Conservation (phyloP, 2,329 filamentous ascomycete species). For the Fusarium buxicola region DNA sequence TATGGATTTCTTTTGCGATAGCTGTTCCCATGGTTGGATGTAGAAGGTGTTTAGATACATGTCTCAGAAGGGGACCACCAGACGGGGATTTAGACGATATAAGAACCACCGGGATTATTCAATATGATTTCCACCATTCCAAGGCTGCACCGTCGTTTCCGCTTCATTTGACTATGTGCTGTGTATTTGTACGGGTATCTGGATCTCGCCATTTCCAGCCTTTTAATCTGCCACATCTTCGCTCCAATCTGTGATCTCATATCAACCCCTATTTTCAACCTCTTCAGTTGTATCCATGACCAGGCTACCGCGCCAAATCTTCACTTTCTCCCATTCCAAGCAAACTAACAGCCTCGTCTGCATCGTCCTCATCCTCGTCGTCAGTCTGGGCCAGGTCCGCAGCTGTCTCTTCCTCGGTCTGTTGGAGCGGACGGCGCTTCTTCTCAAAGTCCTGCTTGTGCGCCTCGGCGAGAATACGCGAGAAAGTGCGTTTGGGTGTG, state of each 20-base stretch:
- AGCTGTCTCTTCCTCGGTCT: conserved; percentile 40
- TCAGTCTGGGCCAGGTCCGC: conserved; percentile 48
- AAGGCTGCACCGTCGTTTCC: background rate
- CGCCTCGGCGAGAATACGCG: conserved; percentile 80
- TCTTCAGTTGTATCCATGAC: conserved; percentile 26
- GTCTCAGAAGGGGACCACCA: conserved; percentile 4
- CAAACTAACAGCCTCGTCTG: conserved; percentile 39
- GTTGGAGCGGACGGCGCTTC: conserved; percentile 62
- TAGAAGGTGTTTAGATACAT: conserved; percentile 9
- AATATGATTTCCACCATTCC: background rate
- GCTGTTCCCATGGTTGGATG: conserved; percentile 15
- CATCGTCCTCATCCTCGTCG: conserved; percentile 53
- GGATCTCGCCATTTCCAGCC: conserved; percentile 10
- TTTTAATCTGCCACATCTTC: conserved; percentile 4
- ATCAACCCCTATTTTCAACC: background rate
- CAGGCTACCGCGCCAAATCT: conserved; percentile 31
- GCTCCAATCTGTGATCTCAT: conserved; percentile 1
- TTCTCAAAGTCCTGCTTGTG: conserved; percentile 95
- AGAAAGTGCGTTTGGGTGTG: conserved; percentile 51
- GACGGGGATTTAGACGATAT: conserved; percentile 11
- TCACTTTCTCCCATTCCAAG: conserved; percentile 48
- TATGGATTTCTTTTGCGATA: conserved; percentile 16
- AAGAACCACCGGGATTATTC: background rate
- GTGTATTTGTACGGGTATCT: conserved; percentile 31
- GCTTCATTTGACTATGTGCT: conserved; percentile 13